Evolutionary conservation across 495 filamentous ascomycete species (phyloP).

Genomic region (Penicillium simplicissimum): DNA sequence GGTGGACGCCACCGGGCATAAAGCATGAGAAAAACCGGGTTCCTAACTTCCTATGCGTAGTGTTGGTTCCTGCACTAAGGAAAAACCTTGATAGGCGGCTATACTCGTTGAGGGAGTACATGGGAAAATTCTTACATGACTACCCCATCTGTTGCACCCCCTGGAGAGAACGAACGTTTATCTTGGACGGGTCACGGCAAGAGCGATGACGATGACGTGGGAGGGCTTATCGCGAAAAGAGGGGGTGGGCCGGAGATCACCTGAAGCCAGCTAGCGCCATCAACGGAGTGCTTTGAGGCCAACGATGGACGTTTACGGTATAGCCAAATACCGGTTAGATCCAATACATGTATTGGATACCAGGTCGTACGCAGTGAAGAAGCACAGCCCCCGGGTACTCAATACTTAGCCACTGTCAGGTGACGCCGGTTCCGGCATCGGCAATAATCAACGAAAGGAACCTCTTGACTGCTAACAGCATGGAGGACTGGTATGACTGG

Average conservation of each 20-base stretch:
- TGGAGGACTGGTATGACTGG: neutral
- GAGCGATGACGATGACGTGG: slow-evolving; percentile 26
- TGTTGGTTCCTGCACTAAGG: slow-evolving; percentile 10
- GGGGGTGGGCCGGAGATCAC: slow-evolving; percentile 26
- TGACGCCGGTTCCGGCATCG: slow-evolving; percentile 19
- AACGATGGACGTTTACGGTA: neutral
- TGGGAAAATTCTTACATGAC: neutral
- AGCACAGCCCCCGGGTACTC: neutral
- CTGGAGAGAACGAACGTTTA: neutral
- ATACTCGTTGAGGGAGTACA: slow-evolving; percentile 2
- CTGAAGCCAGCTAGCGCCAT: slow-evolving; percentile 10
- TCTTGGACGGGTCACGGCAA: neutral
- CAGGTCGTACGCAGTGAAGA: neutral
- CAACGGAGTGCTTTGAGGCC: neutral
- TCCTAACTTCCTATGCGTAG: slow-evolving; percentile 4
- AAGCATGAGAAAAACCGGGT: neutral
- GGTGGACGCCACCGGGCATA: slow-evolving; percentile 27
- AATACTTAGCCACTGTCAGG: slow-evolving; percentile 9
- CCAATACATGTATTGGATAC: neutral
- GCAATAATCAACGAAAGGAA: neutral
- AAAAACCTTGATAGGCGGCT: slow-evolving; percentile 6
- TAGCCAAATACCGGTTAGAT: neutral
- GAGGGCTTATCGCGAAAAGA: slow-evolving; percentile 35
- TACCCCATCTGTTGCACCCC: neutral
- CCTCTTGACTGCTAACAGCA: neutral